phyloP scores from a whole-genome alignment of 768 basidiomycete genomes.

The Pleurotus pulmonarius region DNA sequence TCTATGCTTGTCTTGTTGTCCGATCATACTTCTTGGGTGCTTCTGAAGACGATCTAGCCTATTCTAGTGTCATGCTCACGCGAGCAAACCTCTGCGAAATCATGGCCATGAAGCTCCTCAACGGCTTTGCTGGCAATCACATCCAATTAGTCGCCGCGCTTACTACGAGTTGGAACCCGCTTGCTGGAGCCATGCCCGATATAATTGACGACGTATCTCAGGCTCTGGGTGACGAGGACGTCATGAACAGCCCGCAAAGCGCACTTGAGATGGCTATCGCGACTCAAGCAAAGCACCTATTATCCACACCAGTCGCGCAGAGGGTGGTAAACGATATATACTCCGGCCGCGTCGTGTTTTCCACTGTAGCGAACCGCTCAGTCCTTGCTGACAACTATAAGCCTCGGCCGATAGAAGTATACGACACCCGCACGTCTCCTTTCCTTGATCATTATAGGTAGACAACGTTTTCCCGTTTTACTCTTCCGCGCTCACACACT shows the following conservation, averaged over 20 bases:
- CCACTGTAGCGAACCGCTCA: conserved; percentile 58
- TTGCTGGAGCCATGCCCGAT: conserved; percentile 68
- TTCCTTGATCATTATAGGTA: conserved; percentile 85
- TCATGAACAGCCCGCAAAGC: conserved; percentile 65
- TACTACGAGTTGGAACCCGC: conserved; percentile 81
- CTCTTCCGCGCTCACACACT: neutral
- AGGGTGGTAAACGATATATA: conserved; percentile 87
- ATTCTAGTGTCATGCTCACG: conserved; percentile 64
- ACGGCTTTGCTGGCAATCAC: conserved; percentile 66
- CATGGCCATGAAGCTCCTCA: conserved; percentile 82
- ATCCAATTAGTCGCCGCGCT: conserved; percentile 77
- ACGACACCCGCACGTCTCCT: conserved; percentile 61
- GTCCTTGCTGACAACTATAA: conserved; percentile 92
- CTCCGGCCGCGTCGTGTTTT: conserved; percentile 71
- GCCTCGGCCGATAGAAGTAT: conserved; percentile 66
- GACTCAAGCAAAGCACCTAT: conserved; percentile 79
- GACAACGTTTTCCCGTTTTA: neutral
- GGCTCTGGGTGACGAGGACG: conserved; percentile 45
- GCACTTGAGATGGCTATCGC: conserved; percentile 93
- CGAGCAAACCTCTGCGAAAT: conserved; percentile 83
- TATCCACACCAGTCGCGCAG: conserved; percentile 81
- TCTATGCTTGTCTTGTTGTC: conserved; percentile 76
- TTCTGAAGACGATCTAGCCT: conserved; percentile 69
- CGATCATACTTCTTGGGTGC: conserved; percentile 74
- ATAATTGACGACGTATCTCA: conserved; percentile 66